A percentile compares a stretch with the other conserved stretches of the same genome.
Conservation (phyloP, 306 rosid genomes). For the Castanea sativa region DNA sequence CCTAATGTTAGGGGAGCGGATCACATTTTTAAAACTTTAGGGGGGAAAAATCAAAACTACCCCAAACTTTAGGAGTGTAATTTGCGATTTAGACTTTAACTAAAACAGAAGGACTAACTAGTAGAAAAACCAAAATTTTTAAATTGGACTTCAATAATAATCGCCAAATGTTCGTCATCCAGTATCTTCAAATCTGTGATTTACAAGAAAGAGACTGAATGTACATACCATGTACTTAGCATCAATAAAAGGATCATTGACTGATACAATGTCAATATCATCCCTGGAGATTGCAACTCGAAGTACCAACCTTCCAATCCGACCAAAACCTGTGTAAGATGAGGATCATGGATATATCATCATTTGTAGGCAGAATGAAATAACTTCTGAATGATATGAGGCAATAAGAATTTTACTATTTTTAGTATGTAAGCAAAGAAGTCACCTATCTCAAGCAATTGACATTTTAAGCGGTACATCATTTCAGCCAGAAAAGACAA, state of each 20-base stretch:
- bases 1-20: no score
- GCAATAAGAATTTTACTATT: neutral
- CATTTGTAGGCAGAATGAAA: neutral
- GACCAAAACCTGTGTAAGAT: constrained; percentile 76
- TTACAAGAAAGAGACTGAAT: neutral
- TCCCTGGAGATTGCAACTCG: constrained; percentile 79
- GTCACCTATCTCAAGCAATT: neutral
- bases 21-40: no score
- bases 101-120: neutral
- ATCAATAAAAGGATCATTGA: constrained; percentile 91
- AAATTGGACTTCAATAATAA: neutral
- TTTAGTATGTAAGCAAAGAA: neutral
- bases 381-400: neutral
- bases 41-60: no score
- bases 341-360: constrained; percentile 20
- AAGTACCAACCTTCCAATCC: constrained; percentile 94
- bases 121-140: neutral
- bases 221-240: constrained; percentile 87
- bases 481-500: neutral
- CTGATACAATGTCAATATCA: constrained; percentile 87
- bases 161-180: neutral
- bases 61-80: no score
- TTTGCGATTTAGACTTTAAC: no score
- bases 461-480: neutral
- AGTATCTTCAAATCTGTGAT: neutral